These are phyloP conservation scores for Linaria vulgaris DNA, from an alignment of 257 asterid genomes.

Conservation along the genomic window DNA sequence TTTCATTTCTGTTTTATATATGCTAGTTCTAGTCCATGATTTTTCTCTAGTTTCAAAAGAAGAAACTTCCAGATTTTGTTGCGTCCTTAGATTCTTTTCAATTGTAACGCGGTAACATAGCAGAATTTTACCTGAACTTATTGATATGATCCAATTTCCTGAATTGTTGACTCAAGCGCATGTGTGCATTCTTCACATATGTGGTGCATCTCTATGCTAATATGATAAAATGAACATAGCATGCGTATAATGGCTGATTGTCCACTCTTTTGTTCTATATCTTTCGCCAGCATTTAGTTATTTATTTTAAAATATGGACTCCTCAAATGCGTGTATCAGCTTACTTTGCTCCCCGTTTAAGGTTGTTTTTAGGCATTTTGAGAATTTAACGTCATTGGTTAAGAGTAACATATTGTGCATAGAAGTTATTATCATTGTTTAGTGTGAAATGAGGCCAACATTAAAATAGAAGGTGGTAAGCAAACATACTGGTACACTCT, in stretches of 20 bases:
- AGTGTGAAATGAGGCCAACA: not conserved
- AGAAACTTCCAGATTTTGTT: not conserved
- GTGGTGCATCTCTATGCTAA: not conserved
- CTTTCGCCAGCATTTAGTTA: not conserved
- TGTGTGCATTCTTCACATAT: not conserved
- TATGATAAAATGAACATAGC: not conserved
- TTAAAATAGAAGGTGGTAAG: not conserved
- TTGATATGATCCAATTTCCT: conserved; percentile 13
- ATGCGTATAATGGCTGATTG: not conserved
- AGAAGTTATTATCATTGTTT: not conserved
- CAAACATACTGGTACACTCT: too few species aligned
- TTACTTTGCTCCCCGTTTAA: too few species aligned
- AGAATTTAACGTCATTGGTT: too few species aligned
- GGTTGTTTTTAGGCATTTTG: too few species aligned
- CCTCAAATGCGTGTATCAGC: too few species aligned
- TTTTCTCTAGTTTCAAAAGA: conserved; percentile 19
- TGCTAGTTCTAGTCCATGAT: conserved; percentile 12
- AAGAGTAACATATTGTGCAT: too few species aligned
- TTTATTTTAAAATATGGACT: too few species aligned
- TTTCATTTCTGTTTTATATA: not conserved
- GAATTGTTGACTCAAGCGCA: not conserved
- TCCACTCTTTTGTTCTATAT: conserved; percentile 1
- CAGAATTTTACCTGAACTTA: conserved; percentile 19
- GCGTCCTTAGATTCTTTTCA: conserved; percentile 11
- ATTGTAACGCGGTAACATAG: not conserved